Evolutionary conservation across 805 yeast genomes (phyloP), one percentile per base, ranked within the genome.

Genomic region (Peterozyma xylosa): DNA sequence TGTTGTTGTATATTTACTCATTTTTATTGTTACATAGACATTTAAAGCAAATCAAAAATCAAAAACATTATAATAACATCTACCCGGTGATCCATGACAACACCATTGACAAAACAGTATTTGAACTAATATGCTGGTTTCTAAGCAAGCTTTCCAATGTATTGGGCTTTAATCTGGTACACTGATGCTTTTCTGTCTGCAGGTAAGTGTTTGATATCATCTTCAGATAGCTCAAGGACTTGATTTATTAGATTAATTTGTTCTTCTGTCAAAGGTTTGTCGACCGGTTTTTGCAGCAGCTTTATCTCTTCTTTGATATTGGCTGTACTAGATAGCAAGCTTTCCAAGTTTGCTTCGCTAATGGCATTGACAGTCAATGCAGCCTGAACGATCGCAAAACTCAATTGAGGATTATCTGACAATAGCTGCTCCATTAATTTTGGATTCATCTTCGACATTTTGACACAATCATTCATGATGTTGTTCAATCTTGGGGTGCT

Each of bases 351-450:
- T 0, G 55, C 57, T 2, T 60, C 52, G 5, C 30, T 39, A 9
- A 57, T 63, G 33, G 55, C 51, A 29, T 62, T 67, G 38, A 63
- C 58, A 47, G 60, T 63, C 49, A 82, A 56, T 48, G 87, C 62
- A 2, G 81, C 68, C 55, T 90, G 96, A 2, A 89, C 91, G 29
- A 87, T 66, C 0, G 96, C 93, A 59, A 80, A 88, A 2, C 86
- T 66, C 38, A 91, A 67, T 59, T 91, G 97, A 0, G 97, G 97
- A 46, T 80, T 79, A 49, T 76, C 76, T 27, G 71, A 71, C 14
- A 90, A 64, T 32, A 90, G 63, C 35, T 72, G 73, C 42, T 67
- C 73, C 67, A 85, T 79, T 46, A 78, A 63, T 5, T 68, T 69
- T 0, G 86, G 85, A 46, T 80, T 73, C 27, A 69, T 70, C 3